A percentile compares a stretch with the other conserved stretches of the same genome.
These are phyloP conservation scores for Pseudocercospora cruenta DNA, from an alignment of 2,329 filamentous ascomycete genomes.

Conservation along the genomic window DNA sequence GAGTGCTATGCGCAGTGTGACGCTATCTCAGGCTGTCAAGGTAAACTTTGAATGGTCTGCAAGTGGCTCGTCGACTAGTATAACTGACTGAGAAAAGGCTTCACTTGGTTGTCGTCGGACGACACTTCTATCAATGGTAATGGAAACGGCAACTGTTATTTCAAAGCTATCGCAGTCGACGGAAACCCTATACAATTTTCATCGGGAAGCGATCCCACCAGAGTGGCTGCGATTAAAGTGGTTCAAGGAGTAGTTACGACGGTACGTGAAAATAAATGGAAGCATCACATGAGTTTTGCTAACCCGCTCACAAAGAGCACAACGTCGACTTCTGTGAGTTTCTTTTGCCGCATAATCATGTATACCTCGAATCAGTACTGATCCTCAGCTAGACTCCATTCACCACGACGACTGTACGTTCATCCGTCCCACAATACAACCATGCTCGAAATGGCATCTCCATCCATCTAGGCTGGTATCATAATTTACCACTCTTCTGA, in stretches of 20 bases:
- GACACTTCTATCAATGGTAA: not conserved
- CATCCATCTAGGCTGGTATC: too few relatives aligned
- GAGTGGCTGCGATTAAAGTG: not conserved
- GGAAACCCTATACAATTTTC: not conserved
- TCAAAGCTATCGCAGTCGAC: constrained; percentile 1
- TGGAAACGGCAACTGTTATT: constrained; percentile 6
- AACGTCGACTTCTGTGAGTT: not conserved
- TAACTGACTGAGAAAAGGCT: not conserved
- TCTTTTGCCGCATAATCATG: not conserved
- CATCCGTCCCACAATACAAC: not conserved
- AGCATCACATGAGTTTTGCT: not conserved
- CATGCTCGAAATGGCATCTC: too few relatives aligned
- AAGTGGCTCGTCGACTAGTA: too few relatives aligned
- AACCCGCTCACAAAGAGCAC: not conserved
- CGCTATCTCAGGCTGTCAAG: not conserved
- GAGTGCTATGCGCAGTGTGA: not conserved
- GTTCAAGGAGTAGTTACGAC: not conserved
- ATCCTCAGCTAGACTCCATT: not conserved
- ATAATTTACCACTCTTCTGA: too few relatives aligned
- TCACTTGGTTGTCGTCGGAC: not conserved
- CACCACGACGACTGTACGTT: not conserved
- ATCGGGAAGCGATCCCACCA: not conserved
- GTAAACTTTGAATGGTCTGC: too few relatives aligned
- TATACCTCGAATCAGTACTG: too few relatives aligned
- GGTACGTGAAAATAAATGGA: not conserved